Evolutionary conservation across 1,284 basidiomycete species (phyloP), one percentile per base, ranked within the genome.

Genomic region (Singerocomus inundabilis): DNA sequence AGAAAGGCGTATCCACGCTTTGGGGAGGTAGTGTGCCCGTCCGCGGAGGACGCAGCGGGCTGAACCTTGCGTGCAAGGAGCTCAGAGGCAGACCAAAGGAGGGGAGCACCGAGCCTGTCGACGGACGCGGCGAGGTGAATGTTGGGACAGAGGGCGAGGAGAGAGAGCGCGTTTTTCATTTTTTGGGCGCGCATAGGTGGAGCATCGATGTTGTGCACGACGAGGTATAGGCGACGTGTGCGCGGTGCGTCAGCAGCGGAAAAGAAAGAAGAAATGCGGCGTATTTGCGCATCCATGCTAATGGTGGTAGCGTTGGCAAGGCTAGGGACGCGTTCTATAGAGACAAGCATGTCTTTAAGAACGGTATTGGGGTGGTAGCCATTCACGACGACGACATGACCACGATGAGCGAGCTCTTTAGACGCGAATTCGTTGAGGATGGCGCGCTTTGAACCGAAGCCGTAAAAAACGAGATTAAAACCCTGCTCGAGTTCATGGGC

Each of bases 171-270:
- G 1, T 84, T 72, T 63, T 80, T 81, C 26, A 80, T 73, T 59
- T 84, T 84, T 16, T 78, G 61, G 1, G 76, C 69, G 35, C 91
- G 86, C 25, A 95, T 73, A 3, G 80, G 70, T 0, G 84, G 77
- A 0, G 85, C 78, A 60, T 98, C 94, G 63, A 96, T 84, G 69
- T 91, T 94, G 73, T 98, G 93, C 18, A 96, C 75, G 57, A 94
- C 69, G 51, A 97, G 71, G 62, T 84, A 93, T 25, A 96, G 75
- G n/a, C 43, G 63, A 42, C 44, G 60, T 21, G 80, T 66, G 32
- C 64, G 63, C 31, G 61, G 57, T 15, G 51, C 55, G 26, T 57
- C 53, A 21, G 64, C 48, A 4, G 73, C 61, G 59, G 74, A 66
- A 61, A 89, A 86, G 62, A 84, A 82, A 30, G 80, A 72, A 57